Conservation (phyloP, 345 rosid species). For the Capsella bursapastoris region DNA sequence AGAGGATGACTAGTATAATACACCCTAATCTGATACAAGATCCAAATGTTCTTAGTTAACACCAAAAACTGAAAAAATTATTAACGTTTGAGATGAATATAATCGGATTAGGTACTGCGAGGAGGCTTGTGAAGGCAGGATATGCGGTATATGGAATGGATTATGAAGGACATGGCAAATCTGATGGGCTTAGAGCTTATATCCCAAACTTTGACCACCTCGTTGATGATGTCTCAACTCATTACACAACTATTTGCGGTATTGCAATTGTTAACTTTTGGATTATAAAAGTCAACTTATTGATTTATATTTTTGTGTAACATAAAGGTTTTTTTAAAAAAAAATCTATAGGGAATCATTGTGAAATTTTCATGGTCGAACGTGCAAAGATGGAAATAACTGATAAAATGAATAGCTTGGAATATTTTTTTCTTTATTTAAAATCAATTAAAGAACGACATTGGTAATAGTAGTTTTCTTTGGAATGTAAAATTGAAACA, state of each 20-base stretch:
- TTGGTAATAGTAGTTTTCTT: not conserved
- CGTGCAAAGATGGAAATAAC: conserved; percentile 16
- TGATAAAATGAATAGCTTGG: conserved; percentile 1
- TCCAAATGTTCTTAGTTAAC: not conserved
- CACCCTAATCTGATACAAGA: not conserved
- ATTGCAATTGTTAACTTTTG: conserved; percentile 2
- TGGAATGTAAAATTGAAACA: conserved; percentile 22
- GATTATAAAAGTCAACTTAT: conserved; percentile 6
- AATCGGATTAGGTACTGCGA: conserved; percentile 62
- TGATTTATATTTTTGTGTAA: conserved; percentile 5
- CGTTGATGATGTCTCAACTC: conserved; percentile 62
- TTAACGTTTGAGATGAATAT: conserved; percentile 11
- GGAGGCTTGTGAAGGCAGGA: conserved; percentile 66
- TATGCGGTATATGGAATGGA: conserved; percentile 81
- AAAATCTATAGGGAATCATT: not conserved
- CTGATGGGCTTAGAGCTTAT: conserved; percentile 59
- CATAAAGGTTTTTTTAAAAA: not conserved
- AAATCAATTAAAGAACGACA: no score
- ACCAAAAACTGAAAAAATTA: not conserved
- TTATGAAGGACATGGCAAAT: conserved; percentile 93
- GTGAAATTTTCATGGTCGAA: not conserved
- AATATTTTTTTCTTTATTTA: not conserved
- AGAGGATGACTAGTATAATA: not conserved
- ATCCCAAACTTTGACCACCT: conserved; percentile 57
- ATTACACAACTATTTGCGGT: conserved; percentile 67